Evolutionary conservation across 352 stramenopile species (phyloP).

Genomic region (Thalassiosira mediterranea): DNA sequence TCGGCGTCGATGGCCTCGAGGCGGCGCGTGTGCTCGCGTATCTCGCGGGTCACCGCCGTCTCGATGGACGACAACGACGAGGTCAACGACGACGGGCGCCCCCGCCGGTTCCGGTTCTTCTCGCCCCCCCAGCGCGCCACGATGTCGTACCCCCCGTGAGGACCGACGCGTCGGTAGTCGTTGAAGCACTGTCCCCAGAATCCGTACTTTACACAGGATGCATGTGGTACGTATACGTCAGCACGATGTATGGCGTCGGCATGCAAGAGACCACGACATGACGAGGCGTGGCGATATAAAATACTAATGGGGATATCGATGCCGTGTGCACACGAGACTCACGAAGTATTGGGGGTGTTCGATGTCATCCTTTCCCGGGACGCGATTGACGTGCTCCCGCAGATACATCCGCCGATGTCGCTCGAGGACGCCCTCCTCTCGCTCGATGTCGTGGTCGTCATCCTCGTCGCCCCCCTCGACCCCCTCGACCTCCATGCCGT

Average conservation of each 20-base stretch:
- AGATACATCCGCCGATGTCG: neutral
- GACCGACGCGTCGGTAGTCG: constrained; percentile 85
- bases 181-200: constrained; percentile 91
- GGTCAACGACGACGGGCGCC: too few species aligned
- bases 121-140: constrained; percentile 37
- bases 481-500: constrained; percentile 1
- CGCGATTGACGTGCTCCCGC: too few species aligned
- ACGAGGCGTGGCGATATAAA: too few species aligned
- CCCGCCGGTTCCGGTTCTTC: constrained; percentile 58
- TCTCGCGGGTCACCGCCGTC: constrained; percentile 24
- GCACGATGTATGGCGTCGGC: too few species aligned
- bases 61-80: too few species aligned
- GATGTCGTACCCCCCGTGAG: constrained; percentile 83
- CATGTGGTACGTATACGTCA: too few species aligned
- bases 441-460: neutral
- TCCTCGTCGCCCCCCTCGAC: neutral
- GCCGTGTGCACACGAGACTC: too few species aligned
- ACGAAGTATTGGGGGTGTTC: constrained; percentile 77
- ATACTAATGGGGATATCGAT: too few species aligned
- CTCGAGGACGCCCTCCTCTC: neutral
- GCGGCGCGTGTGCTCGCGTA: constrained; percentile 20
- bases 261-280: too few species aligned
- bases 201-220: too few species aligned
- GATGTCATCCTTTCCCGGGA: constrained; percentile 32
- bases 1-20: constrained; percentile 46